Percentiles rank a stretch among this genome's conserved stretches.
These are phyloP conservation scores for Austroboletus niveus DNA, from an alignment of 1,284 basidiomycete genomes.

Conservation along the genomic window DNA sequence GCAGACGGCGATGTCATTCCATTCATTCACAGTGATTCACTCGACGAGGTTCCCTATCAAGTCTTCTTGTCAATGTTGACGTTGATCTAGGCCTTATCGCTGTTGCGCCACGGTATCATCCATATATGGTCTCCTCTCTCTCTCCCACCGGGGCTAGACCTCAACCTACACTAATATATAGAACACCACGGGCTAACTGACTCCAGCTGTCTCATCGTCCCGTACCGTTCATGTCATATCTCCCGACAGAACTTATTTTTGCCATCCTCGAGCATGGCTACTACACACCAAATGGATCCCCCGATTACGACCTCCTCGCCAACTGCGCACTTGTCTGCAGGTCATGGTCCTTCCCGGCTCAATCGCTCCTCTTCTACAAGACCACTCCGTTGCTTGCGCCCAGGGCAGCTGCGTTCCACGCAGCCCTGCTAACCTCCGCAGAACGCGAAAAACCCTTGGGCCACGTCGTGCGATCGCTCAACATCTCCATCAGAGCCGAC, in stretches of 20 bases:
- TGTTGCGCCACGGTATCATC: no score
- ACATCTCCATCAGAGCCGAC: constrained; percentile 18
- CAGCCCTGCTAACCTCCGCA: constrained; percentile 18
- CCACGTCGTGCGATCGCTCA: constrained; percentile 21
- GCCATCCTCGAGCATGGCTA: constrained; percentile 41
- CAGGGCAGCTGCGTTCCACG: background rate
- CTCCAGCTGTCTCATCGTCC: background rate
- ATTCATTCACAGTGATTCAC: no score
- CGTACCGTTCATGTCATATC: constrained; percentile 6
- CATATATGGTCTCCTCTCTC: no score
- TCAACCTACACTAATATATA: no score
- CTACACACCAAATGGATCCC: constrained; percentile 28
- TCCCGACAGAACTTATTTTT: constrained; percentile 44
- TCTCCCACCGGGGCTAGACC: no score
- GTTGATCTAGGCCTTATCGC: no score
- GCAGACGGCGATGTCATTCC: no score
- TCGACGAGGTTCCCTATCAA: no score
- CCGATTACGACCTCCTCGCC: constrained; percentile 35
- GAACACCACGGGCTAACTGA: no score
- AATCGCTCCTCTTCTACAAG: constrained; percentile 40
- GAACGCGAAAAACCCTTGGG: constrained; percentile 12
- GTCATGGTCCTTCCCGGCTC: constrained; percentile 40
- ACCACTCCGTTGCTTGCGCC: constrained; percentile 12
- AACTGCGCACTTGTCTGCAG: constrained; percentile 37
- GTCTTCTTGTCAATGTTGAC: no score